phyloP scores from a whole-genome alignment of 2,329 filamentous ascomycete genomes.

The Thyridium curvatum region DNA sequence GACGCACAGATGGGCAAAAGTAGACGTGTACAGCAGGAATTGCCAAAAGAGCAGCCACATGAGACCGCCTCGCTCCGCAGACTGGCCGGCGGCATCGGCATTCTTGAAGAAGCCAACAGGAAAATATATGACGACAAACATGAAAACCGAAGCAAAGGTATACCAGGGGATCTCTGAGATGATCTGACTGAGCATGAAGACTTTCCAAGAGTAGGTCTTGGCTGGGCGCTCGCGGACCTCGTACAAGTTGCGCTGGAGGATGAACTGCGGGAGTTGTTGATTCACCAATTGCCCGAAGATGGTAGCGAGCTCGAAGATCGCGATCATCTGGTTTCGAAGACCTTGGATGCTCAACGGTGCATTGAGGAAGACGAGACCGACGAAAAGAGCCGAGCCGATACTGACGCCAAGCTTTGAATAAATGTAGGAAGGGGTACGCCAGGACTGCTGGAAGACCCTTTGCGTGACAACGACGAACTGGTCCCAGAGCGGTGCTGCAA shows the following conservation, averaged over 20 bases:
- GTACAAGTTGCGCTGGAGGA: slow-evolving; percentile 60
- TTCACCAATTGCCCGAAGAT: slow-evolving; percentile 60
- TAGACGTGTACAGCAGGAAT: slow-evolving; percentile 62
- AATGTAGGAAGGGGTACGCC: slow-evolving; percentile 65
- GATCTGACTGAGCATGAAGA: slow-evolving; percentile 60
- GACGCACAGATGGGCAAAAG: slow-evolving; percentile 59
- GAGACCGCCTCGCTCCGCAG: slow-evolving; percentile 51
- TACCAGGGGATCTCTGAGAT: slow-evolving; percentile 67
- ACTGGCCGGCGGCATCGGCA: slow-evolving; percentile 41
- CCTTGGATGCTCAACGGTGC: slow-evolving; percentile 55
- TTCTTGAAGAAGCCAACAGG: slow-evolving; percentile 59
- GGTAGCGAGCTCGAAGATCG: slow-evolving; percentile 62
- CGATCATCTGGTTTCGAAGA: slow-evolving; percentile 63
- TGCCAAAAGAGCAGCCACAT: slow-evolving; percentile 60
- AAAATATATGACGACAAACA: slow-evolving; percentile 66
- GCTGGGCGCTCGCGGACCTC: slow-evolving; percentile 64
- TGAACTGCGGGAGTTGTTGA: slow-evolving; percentile 65
- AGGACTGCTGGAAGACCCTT: slow-evolving; percentile 66
- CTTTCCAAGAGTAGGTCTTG: slow-evolving; percentile 62
- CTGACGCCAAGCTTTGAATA: slow-evolving; percentile 60
- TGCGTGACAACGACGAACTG: slow-evolving; percentile 56
- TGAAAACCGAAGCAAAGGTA: slow-evolving; percentile 52
- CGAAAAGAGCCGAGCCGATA: slow-evolving; percentile 48
- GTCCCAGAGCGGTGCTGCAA: slow-evolving; percentile 58
- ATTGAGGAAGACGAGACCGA: slow-evolving; percentile 61